Evolutionary conservation across 2,329 filamentous ascomycete species (phyloP).

Genomic region (Colletotrichum agaves): DNA sequence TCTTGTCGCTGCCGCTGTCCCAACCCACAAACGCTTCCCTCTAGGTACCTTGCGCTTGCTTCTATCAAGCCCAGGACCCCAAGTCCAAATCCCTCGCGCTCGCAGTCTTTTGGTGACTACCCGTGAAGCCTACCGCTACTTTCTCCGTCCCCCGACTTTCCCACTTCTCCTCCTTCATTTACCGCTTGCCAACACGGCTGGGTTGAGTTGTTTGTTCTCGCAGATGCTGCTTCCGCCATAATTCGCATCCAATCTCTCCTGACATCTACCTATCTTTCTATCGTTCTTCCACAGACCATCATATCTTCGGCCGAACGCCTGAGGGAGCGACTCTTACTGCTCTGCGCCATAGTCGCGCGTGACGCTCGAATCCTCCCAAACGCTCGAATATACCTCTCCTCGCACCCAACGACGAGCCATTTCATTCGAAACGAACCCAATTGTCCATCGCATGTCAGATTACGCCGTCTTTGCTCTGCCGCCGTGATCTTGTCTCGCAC

Average conservation of each 20-base stretch:
- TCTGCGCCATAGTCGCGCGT: slow-evolving; percentile 31
- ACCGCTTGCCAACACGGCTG: slow-evolving; percentile 28
- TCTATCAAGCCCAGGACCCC: slow-evolving; percentile 43
- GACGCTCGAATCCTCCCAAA: slow-evolving; percentile 17
- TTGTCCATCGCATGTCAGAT: slow-evolving; percentile 33
- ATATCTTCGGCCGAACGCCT: slow-evolving; percentile 32
- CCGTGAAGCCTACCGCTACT: slow-evolving; percentile 31
- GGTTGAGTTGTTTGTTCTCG: slow-evolving; percentile 16
- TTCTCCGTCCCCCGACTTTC: not conserved
- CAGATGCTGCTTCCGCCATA: slow-evolving; percentile 35
- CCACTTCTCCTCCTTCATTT: slow-evolving; percentile 13
- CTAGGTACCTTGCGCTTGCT: slow-evolving; percentile 22
- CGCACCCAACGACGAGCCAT: not conserved
- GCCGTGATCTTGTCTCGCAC: slow-evolving; percentile 49
- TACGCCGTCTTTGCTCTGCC: slow-evolving; percentile 22
- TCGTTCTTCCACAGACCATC: slow-evolving; percentile 31
- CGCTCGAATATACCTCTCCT: slow-evolving; percentile 19
- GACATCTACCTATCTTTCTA: slow-evolving; percentile 17
- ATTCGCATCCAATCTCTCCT: slow-evolving; percentile 29
- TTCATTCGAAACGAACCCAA: slow-evolving; percentile 13
- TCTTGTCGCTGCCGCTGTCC: not conserved
- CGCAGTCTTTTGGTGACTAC: slow-evolving; percentile 7
- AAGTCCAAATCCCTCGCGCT: slow-evolving; percentile 28
- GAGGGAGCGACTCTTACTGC: slow-evolving; percentile 32
- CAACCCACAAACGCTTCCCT: slow-evolving; percentile 35